A percentile compares a stretch with the other conserved stretches of the same genome.
Evolutionary conservation across 495 filamentous ascomycete genomes (phyloP).

Genomic region (Podospora conica): DNA sequence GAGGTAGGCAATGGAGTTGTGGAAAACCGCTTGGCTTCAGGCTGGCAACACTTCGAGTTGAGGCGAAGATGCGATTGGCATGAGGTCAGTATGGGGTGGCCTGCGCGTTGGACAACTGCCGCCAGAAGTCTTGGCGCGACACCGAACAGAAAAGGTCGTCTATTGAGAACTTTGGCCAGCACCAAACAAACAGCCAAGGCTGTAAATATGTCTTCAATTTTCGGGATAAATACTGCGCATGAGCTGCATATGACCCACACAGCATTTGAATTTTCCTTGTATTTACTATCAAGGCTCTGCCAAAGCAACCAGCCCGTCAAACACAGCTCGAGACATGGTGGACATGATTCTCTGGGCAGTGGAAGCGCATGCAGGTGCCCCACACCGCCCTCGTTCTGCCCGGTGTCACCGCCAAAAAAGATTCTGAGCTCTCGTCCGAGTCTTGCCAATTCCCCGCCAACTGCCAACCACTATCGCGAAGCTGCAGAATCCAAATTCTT

Average conservation of each 20-base stretch:
- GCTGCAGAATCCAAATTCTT: conserved; percentile 17
- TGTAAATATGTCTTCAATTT: too few species aligned
- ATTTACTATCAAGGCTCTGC: not conserved
- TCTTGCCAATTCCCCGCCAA: conserved; percentile 27
- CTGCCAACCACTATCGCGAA: conserved; percentile 23
- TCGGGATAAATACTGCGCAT: too few species aligned
- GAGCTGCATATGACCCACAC: too few species aligned
- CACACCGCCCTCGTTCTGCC: conserved; percentile 25
- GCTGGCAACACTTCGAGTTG: too few species aligned
- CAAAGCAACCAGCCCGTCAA: not conserved
- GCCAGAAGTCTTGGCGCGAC: not conserved
- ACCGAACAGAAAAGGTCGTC: not conserved
- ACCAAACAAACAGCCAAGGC: too few species aligned
- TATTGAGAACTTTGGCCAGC: not conserved
- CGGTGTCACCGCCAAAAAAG: conserved; percentile 33
- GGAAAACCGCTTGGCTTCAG: not conserved
- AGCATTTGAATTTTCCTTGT: too few species aligned
- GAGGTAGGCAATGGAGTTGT: too few species aligned
- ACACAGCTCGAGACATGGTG: not conserved
- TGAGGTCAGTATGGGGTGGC: not conserved
- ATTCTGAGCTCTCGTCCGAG: conserved; percentile 20
- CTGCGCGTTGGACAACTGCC: too few species aligned
- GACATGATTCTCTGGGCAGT: not conserved
- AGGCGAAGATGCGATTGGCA: not conserved
- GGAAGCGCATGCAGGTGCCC: conserved; percentile 5